Base-by-base conservation (phyloP, 2,329 filamentous ascomycete genomes). In the Cryphonectria japonica region DNA sequence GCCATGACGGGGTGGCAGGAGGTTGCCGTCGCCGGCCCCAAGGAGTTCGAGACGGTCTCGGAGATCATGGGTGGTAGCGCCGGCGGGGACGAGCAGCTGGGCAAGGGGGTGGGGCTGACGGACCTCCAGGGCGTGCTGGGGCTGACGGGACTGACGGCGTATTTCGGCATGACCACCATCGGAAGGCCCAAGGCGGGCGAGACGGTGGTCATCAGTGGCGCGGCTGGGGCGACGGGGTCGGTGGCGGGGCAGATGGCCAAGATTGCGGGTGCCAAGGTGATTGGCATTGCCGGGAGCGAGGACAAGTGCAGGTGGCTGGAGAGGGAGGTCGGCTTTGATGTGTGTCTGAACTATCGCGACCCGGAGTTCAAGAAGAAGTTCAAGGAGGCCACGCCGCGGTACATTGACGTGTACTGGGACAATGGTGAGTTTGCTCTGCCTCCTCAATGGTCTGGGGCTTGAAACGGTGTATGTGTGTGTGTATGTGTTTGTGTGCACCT, bases 321-420 rank as follows among this genome's bases (percentile, higher is more conserved):
- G 5, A 81, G 87, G 72, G 71, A 73, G 69, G 81, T 93, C 26
- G 90, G 91, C 1, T 92, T 92, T 71, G 91, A 93, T 76, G 85
- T 83, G 8, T 90, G 89, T 0, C 77, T 93, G 71, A 91, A 93
- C 80, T 93, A 93, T 81, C 92, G 92, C 83, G 86, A 86, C 61
- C 75, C 82, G 14, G 86, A 89, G 71, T 93, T 92, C 77, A 84
- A 81, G 76, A 79, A 85, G 73, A 84, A 90, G 79, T 87, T 93
- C 76, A 84, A 85, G 75, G 85, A 85, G 60, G 88, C 87, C 3
- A 92, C 90, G n/a, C 85, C 84, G 60, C 81, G 84, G 11, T 79
- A 71, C 54, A 91, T 91, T 68, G 89, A 92, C 80, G 90, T 93
- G n/a, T 93, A 89, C 79, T 93, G 89, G 78, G 91, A 93, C 80